Evolutionary conservation across 176 grass and related monocot species (phyloP), one percentile per base, ranked within the genome.

Genomic region (Oryza glumipatula): DNA sequence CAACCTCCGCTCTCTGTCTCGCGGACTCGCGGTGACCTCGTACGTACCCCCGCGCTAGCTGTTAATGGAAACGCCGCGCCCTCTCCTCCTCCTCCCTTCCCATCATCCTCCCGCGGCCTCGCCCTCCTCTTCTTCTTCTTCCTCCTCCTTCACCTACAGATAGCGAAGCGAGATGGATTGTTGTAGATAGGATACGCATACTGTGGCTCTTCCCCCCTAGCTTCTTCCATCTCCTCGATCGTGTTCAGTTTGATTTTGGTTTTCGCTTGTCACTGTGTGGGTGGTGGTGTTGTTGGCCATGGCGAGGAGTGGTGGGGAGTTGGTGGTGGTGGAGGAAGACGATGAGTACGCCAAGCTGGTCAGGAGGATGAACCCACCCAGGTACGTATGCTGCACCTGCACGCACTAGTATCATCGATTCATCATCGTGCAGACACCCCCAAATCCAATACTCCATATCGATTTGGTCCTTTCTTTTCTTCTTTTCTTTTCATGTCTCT

Each of bases 291-390:
- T 36, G 35, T 5, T 9, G 13, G 70, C 61, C 61, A 82, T 88
- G 86, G 66, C 9, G 67, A 77, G 67, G 67, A 77, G 67, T 52
- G 33, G 80, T 21, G 9, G 9, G 4, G 73, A 49, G 38, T 32
- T 70, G 52, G 78, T 21, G 49, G 80, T 70, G 52, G 78, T 21
- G 49, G 80, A 80, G 0, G 88, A 89, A 3, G 86, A 80, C 19
- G 81, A 92, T 43, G 91, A 93, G 77, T 93, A 93, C 38, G 76
- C 84, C 11, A 87, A 93, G 77, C 13, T 93, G 44, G 78, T 93
- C 48, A 81, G 84, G 60, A 77, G 58, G 81, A 93, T 93, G 91
- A 93, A 93, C 70, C 87, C 84, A 6, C 87, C 91, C 19, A 89
- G 91, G 87, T 89, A 41, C 1, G 87, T 26, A 26, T 26, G 26